Percentiles rank a stretch among this genome's conserved stretches.
Conservation (phyloP, 139 green algal species). For the Limnomonas spitsbergensis region DNA sequence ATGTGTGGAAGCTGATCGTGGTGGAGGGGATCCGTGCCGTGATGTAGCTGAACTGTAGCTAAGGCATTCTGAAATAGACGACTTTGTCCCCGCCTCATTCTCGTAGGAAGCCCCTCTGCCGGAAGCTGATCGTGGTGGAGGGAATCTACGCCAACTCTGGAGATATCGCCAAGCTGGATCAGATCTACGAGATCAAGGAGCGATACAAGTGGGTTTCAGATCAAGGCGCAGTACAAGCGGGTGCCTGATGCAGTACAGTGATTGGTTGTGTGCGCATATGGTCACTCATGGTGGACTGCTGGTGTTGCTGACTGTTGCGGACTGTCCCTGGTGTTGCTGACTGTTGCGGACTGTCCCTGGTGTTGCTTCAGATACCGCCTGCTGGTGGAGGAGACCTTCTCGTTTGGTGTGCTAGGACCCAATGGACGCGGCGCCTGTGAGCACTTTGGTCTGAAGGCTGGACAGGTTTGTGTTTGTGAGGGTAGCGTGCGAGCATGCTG, state of each 20-base stretch:
- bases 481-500: neutral
- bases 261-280: no score
- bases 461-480: constrained; percentile 27
- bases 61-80: no score
- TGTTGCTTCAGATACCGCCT: constrained; percentile 90
- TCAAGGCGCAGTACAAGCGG: no score
- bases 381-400: constrained; percentile 88
- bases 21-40: no score
- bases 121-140: constrained; percentile 92
- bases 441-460: constrained; percentile 67
- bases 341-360: no score
- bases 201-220: constrained; percentile 63
- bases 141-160: constrained; percentile 84
- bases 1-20: no score
- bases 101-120: constrained; percentile 79
- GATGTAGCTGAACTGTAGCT: no score
- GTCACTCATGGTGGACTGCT: no score
- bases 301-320: no score
- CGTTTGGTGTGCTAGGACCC: constrained; percentile 85
- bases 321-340: no score
- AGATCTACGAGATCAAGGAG: constrained; percentile 81
- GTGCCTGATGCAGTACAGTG: no score
- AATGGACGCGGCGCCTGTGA: constrained; percentile 83
- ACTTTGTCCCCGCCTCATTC: no score
- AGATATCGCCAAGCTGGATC: constrained; percentile 76